Conservation (phyloP, 768 basidiomycete species). For the Fomitopsis pulvina region DNA sequence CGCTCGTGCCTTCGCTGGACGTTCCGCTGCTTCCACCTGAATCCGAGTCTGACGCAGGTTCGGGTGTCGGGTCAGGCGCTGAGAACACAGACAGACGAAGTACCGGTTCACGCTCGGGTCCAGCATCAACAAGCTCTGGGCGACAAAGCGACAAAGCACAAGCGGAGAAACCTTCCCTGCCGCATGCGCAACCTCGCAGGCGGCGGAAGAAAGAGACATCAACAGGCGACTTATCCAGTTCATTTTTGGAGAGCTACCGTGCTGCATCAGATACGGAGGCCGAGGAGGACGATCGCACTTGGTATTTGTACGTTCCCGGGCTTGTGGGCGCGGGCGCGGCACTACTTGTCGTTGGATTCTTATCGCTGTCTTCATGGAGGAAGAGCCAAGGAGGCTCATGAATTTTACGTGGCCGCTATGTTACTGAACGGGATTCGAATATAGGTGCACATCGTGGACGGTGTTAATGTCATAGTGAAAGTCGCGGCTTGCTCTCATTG, state of each 20-base stretch:
- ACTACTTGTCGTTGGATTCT: slow-evolving; percentile 66
- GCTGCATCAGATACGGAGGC: slow-evolving; percentile 34
- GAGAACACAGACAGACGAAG: slow-evolving; percentile 10
- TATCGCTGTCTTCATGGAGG: slow-evolving; percentile 57
- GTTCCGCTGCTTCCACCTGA: slow-evolving; percentile 60
- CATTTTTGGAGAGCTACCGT: slow-evolving; percentile 46
- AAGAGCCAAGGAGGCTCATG: slow-evolving; percentile 22
- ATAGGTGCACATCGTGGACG: too few relatives aligned
- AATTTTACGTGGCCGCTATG: too few relatives aligned
- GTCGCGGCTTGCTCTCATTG: background rate
- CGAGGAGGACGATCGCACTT: slow-evolving; percentile 62
- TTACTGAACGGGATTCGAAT: too few relatives aligned
- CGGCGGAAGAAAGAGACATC: slow-evolving; percentile 15
- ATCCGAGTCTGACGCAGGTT: slow-evolving; percentile 14
- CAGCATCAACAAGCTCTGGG: background rate
- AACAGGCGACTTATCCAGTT: slow-evolving; percentile 29
- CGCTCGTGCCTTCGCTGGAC: slow-evolving; percentile 55
- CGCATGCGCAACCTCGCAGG: slow-evolving; percentile 30
- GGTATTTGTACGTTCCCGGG: slow-evolving; percentile 77
- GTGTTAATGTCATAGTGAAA: background rate
- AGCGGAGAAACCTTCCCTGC: slow-evolving; percentile 35
- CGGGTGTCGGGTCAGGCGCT: slow-evolving; percentile 8
- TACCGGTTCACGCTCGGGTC: slow-evolving; percentile 2
- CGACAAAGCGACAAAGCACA: background rate
- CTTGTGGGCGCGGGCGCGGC: slow-evolving; percentile 83